Conservation (phyloP, 2,329 filamentous ascomycete genomes). For the Ophiostoma sp. region DNA sequence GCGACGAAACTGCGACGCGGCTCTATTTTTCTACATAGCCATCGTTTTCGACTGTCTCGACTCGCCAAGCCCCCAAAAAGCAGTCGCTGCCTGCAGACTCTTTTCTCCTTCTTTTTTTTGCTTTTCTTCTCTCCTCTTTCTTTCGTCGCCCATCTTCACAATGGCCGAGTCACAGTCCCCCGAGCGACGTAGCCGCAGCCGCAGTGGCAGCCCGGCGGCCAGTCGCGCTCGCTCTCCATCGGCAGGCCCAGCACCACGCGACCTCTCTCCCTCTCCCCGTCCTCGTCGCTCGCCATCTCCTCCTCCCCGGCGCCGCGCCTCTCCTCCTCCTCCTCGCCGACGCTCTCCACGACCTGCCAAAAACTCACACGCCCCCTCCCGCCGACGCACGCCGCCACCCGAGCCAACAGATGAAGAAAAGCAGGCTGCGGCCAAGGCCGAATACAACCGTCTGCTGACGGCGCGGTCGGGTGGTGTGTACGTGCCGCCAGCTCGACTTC, state of each 20-base stretch:
- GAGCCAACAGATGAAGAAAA: slow-evolving; percentile 74
- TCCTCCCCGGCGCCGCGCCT: neutral
- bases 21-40: neutral
- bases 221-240: neutral
- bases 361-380: neutral
- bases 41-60: neutral
- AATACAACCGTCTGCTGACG: slow-evolving; percentile 87
- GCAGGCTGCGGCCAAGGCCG: slow-evolving; percentile 82
- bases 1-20: neutral
- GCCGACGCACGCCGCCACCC: slow-evolving; percentile 38
- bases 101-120: neutral
- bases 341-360: slow-evolving; percentile 11
- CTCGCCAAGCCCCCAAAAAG: neutral
- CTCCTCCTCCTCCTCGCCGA: slow-evolving; percentile 9
- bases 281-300: slow-evolving; percentile 11
- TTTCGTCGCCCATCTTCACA: neutral
- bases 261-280: neutral
- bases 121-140: neutral
- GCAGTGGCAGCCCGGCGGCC: neutral
- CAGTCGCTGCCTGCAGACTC: neutral
- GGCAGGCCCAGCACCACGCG: slow-evolving; percentile 15
- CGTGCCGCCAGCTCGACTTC: slow-evolving; percentile 86
- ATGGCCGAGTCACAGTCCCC: slow-evolving; percentile 2
- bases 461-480: slow-evolving; percentile 96
- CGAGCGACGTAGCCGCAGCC: neutral